A percentile compares a stretch with the other conserved stretches of the same genome.
Conservation (phyloP, 805 yeast genomes). For the Cyberlindnera lachancei region DNA sequence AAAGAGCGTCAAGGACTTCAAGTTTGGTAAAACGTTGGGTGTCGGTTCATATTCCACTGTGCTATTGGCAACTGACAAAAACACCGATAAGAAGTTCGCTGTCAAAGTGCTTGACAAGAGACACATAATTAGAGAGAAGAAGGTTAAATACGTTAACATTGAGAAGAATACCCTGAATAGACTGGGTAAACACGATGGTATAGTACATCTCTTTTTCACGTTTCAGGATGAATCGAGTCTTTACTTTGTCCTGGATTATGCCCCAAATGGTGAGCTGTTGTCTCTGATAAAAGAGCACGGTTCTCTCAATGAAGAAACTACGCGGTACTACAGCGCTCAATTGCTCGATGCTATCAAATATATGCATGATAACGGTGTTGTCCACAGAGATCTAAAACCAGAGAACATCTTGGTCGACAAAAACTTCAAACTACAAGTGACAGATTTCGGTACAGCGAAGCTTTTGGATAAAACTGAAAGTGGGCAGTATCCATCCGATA, state of each 20-base stretch:
- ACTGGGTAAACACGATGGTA: constrained; percentile 51
- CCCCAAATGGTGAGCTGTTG: constrained; percentile 71
- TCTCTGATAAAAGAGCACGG: constrained; percentile 61
- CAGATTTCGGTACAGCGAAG: constrained; percentile 84
- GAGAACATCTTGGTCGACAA: constrained; percentile 67
- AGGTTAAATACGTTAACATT: constrained; percentile 77
- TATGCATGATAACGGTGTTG: constrained; percentile 68
- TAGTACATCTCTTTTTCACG: constrained; percentile 65
- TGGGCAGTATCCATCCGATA: constrained; percentile 57
- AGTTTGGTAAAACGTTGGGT: constrained; percentile 82
- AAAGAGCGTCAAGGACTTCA: constrained; percentile 72
- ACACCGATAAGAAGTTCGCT: constrained; percentile 69
- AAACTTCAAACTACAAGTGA: constrained; percentile 55
- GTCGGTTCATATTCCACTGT: constrained; percentile 97
- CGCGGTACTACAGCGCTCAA: constrained; percentile 65
- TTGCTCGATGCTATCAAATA: constrained; percentile 63
- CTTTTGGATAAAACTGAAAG: constrained; percentile 42
- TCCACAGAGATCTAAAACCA: constrained; percentile 80
- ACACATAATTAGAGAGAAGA: constrained; percentile 73
- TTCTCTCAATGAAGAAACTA: constrained; percentile 63
- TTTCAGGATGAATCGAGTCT: constrained; percentile 71
- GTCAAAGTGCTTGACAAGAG: constrained; percentile 70
- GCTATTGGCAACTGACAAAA: constrained; percentile 73
- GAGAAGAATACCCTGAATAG: constrained; percentile 76
- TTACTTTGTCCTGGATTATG: constrained; percentile 72